Conservation (phyloP, 306 rosid genomes). For the Vigna radiata region DNA sequence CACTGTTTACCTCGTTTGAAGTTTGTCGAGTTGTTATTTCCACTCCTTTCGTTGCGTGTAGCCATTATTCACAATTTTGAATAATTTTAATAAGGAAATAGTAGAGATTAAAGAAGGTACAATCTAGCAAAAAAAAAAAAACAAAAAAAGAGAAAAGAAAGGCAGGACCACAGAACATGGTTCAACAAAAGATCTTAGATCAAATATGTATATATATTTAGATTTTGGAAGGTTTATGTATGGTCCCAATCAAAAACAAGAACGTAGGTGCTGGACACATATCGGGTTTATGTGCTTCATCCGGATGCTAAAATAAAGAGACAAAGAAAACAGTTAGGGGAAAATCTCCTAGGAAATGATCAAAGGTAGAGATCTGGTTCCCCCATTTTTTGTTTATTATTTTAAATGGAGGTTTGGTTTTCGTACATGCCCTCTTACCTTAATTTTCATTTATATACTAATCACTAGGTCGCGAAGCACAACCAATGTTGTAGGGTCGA, state of each 20-base stretch:
- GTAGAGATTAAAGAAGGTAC: neutral
- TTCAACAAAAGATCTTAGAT: constrained; percentile 45
- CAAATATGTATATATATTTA: constrained; percentile 28
- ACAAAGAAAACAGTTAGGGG: constrained; percentile 74
- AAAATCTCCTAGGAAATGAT: constrained; percentile 63
- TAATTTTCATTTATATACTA: constrained; percentile 37
- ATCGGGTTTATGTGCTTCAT: constrained; percentile 56
- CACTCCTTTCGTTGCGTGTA: neutral
- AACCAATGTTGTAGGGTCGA: constrained; percentile 67
- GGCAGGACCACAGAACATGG: constrained; percentile 64
- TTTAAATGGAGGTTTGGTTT: constrained; percentile 37
- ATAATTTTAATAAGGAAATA: constrained; percentile 7
- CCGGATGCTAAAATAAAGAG: constrained; percentile 46
- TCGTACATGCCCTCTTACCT: constrained; percentile 53
- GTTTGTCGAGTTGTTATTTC: constrained; percentile 19
- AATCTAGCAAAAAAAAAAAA: neutral
- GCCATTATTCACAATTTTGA: neutral
- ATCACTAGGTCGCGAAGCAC: constrained; percentile 55
- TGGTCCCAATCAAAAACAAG: constrained; percentile 51
- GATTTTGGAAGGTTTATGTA: constrained; percentile 29
- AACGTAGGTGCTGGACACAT: constrained; percentile 71
- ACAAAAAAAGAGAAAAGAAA: neutral
- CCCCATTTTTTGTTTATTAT: constrained; percentile 40
- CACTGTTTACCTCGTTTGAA: constrained; percentile 32
- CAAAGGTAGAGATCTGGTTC: constrained; percentile 69